Conservation (phyloP, 129 eudicot species). For the Flaveria linearis region DNA sequence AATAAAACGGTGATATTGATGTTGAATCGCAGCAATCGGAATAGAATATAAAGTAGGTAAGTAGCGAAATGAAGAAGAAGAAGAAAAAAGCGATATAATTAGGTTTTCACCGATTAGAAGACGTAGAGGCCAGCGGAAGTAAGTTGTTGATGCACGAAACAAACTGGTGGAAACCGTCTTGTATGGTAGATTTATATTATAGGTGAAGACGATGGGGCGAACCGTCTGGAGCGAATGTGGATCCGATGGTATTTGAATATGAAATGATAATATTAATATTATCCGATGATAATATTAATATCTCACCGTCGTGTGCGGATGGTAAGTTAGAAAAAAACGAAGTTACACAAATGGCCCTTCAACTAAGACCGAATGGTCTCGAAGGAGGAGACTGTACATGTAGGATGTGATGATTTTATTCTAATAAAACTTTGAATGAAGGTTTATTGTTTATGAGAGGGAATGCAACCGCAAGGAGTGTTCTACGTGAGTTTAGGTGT, state of each 20-base stretch:
- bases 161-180: no score
- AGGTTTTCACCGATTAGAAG: conserved; percentile 34
- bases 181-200: background rate
- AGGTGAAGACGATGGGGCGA: conserved; percentile 7
- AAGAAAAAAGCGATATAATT: background rate
- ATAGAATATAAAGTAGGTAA: background rate
- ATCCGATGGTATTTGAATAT: background rate
- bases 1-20: background rate
- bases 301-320: background rate
- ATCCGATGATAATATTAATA: background rate
- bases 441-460: no score
- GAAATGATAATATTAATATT: background rate
- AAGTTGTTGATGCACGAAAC: background rate
- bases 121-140: conserved; percentile 14
- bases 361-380: no score
- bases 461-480: no score
- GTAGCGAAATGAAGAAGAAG: background rate
- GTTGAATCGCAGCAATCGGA: conserved; percentile 17
- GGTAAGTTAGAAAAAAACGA: background rate
- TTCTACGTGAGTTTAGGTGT: background rate
- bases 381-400: no score
- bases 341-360: background rate
- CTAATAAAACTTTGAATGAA: background rate
- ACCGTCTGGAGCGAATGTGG: background rate
- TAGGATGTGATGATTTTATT: background rate